A percentile compares a stretch with the other conserved stretches of the same genome.
phyloP scores from a whole-genome alignment of 1,284 basidiomycete genomes.

The Leccinum griseonigrum region DNA sequence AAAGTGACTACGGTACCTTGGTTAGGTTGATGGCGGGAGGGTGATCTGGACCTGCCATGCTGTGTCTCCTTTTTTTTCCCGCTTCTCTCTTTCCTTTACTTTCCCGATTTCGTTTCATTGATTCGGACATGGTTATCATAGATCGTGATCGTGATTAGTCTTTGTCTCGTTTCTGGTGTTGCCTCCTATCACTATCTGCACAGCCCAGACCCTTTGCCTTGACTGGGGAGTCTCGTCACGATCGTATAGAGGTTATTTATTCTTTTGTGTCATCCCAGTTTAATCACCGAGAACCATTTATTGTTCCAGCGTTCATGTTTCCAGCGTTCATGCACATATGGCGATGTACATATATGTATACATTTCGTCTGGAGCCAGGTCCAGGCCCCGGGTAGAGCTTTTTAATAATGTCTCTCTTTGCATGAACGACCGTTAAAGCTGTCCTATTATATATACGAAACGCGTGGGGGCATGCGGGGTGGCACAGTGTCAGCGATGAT shows the following conservation, averaged over 20 bases:
- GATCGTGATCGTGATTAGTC: background rate
- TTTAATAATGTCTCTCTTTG: background rate
- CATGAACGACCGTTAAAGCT: background rate
- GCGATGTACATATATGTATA: background rate
- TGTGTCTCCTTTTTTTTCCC: constrained; percentile 1
- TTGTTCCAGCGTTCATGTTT: constrained; percentile 1
- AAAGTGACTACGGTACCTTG: background rate
- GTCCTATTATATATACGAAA: background rate
- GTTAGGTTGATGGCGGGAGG: background rate
- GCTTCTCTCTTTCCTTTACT: background rate
- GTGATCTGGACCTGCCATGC: background rate
- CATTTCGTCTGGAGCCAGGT: background rate
- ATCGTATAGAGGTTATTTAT: background rate
- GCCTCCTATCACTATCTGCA: background rate
- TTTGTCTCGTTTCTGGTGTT: background rate
- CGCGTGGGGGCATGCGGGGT: background rate
- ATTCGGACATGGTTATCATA: background rate
- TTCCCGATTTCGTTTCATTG: background rate
- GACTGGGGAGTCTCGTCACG: background rate
- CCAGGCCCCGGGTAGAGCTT: background rate
- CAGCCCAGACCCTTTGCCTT: background rate
- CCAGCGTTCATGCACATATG: background rate
- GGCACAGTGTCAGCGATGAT: background rate
- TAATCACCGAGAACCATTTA: constrained; percentile 19
- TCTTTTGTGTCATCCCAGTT: constrained; percentile 4